A percentile compares a stretch with the other conserved stretches of the same genome.
phyloP scores from a whole-genome alignment of 352 stramenopile genomes.

The Phytophthora citricola region DNA sequence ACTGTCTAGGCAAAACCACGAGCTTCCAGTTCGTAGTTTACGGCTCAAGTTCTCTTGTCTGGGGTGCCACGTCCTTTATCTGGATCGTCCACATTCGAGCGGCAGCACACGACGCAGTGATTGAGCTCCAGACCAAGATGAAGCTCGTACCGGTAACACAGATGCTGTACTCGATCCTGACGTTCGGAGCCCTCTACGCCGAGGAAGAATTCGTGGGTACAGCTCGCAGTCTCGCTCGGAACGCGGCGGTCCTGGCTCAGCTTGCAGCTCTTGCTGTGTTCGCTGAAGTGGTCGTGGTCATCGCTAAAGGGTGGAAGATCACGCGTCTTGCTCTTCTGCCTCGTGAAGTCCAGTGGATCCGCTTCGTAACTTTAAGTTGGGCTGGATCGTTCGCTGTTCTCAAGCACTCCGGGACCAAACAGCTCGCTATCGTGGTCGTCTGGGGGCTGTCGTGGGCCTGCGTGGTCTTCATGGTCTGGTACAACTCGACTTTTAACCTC shows the following conservation, averaged over 20 bases:
- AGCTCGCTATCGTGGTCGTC: constrained; percentile 55
- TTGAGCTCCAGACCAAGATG: constrained; percentile 67
- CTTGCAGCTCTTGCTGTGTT: constrained; percentile 55
- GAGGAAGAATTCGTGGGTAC: constrained; percentile 43
- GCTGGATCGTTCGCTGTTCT: constrained; percentile 52
- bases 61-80: constrained; percentile 42
- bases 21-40: constrained; percentile 42
- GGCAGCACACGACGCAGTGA: constrained; percentile 44
- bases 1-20: constrained; percentile 40
- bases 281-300: constrained; percentile 57
- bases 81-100: constrained; percentile 62
- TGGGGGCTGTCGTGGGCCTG: constrained; percentile 63
- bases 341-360: constrained; percentile 65
- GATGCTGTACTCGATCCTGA: constrained; percentile 37
- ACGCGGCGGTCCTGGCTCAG: constrained; percentile 47
- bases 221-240: constrained; percentile 41
- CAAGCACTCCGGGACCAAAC: constrained; percentile 47
- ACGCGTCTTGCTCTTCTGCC: constrained; percentile 49
- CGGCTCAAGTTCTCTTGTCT: constrained; percentile 41
- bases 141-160: constrained; percentile 54
- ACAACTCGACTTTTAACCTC: constrained; percentile 73
- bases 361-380: constrained; percentile 60
- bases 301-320: constrained; percentile 80
- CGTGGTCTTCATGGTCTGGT: constrained; percentile 75
- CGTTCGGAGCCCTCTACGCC: constrained; percentile 40